These are phyloP conservation scores for Fusarium cicatricum DNA, from an alignment of 2,329 filamentous ascomycete species.

Conservation along the genomic window DNA sequence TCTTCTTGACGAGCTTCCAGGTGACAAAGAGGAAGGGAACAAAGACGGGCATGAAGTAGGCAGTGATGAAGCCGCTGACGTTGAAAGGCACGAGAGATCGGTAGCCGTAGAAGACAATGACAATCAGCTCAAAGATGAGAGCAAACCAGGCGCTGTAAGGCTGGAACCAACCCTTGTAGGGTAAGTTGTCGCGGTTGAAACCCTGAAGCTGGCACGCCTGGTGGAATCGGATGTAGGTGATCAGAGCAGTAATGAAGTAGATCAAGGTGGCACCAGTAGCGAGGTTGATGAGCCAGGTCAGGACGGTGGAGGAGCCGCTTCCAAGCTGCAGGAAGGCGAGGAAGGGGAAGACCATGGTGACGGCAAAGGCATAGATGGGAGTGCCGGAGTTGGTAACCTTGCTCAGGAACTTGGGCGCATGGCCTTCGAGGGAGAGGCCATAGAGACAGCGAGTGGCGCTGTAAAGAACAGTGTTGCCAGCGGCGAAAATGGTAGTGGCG, in stretches of 20 bases:
- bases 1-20: constrained; percentile 70
- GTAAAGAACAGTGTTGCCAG: constrained; percentile 58
- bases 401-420: constrained; percentile 58
- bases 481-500: constrained; percentile 50
- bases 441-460: constrained; percentile 57
- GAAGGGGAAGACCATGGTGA: constrained; percentile 58
- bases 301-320: constrained; percentile 54
- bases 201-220: constrained; percentile 60
- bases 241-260: constrained; percentile 63
- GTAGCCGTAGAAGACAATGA: constrained; percentile 62
- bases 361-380: constrained; percentile 57
- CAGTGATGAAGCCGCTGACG: constrained; percentile 54
- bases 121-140: constrained; percentile 48
- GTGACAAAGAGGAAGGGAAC: constrained; percentile 59
- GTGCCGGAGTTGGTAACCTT: constrained; percentile 67
- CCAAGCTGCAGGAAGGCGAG: constrained; percentile 59
- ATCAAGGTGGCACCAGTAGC: constrained; percentile 64
- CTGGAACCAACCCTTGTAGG: constrained; percentile 52
- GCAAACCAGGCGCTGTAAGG: constrained; percentile 58
- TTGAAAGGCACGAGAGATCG: constrained; percentile 49
- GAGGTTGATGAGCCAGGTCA: constrained; percentile 60
- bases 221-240: constrained; percentile 55
- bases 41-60: constrained; percentile 64
- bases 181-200: constrained; percentile 58
- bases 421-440: constrained; percentile 56